phyloP scores from a whole-genome alignment of 768 basidiomycete species.

The Agrocybe praecox region DNA sequence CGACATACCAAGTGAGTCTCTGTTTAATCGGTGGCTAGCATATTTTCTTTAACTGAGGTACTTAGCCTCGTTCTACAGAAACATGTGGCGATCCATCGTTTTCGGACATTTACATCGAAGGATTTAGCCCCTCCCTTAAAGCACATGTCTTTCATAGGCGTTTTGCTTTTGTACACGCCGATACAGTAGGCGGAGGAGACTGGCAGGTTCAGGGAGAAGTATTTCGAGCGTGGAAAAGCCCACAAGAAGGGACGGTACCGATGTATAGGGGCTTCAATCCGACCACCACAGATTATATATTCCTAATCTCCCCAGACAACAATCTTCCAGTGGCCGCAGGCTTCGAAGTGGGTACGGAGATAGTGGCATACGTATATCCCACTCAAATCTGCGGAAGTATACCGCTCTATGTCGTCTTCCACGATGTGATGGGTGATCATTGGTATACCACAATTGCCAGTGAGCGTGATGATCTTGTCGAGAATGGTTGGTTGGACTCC shows the following conservation, averaged over 20 bases:
- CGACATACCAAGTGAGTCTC: no score
- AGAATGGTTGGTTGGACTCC: not conserved
- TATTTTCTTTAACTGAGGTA: no score
- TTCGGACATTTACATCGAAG: not conserved
- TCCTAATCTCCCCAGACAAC: not conserved
- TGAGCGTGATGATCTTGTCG: not conserved
- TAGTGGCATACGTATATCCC: not conserved
- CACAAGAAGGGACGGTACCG: not conserved
- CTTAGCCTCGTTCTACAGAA: not conserved
- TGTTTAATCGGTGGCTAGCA: no score
- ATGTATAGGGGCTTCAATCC: conserved; percentile 5
- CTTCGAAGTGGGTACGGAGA: not conserved
- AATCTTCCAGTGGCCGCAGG: not conserved
- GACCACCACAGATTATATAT: conserved; percentile 1
- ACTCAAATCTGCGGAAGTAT: not conserved
- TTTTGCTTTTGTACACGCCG: not conserved
- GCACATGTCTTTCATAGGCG: not conserved
- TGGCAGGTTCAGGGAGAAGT: conserved; percentile 6
- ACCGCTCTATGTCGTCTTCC: not conserved
- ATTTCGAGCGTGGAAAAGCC: conserved; percentile 8
- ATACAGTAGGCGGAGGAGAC: not conserved
- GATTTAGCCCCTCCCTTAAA: not conserved
- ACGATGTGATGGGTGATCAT: not conserved
- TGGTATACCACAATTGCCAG: not conserved
- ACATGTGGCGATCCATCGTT: conserved; percentile 2